Evolutionary conservation across 106 monocot genomes (phyloP), one percentile per base, ranked within the genome.

Genomic region (Narthecium ossifragum): DNA sequence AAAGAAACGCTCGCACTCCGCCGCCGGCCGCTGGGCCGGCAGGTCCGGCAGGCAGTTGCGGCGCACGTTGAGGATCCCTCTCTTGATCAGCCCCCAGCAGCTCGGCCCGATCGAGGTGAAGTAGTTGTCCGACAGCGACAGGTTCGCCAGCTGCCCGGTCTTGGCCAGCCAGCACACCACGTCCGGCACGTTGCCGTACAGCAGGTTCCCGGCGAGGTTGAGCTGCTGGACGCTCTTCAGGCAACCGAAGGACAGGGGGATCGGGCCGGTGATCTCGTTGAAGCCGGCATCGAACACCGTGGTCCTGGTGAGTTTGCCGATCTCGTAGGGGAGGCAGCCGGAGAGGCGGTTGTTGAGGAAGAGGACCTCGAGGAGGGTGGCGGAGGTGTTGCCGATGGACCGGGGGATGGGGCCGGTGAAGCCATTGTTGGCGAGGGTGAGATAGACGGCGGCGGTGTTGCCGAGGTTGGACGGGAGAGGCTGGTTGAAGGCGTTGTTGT

Each of bases 371-470:
- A 57, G 0, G 32, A 86, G 78, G 1, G 78, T 75, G 12, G 31
- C 14, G 5, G 67, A 57, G 23, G 75, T 34, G 21, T 68, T 45
- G 57, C 72, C 12, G 5, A 86, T 75, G 29, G 66, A 57, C 10
- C 17, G 0, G 13, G 81, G 81, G 31, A 86, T 78, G 3, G 61
- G 46, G 21, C 81, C 81, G 7, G 75, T 82, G 75, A 86, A 82
- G 13, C 54, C 58, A 49, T 86, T 78, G 75, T 86, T 82, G 8
- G 86, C 86, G 25, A 82, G 60, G 22, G 76, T 76, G 14, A 82
- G 48, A 61, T 65, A 82, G 25, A 39, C 6, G 0, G 59, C 81
- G 0, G 56, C 14, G 20, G 78, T 36, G 41, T 10, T 1, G 38
- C 81, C 75, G 38, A 78, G 51, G 56, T 64, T 46, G 11, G 60